Evolutionary conservation across 2,329 filamentous ascomycete species (phyloP).

Genomic region (Penicillium sp.): DNA sequence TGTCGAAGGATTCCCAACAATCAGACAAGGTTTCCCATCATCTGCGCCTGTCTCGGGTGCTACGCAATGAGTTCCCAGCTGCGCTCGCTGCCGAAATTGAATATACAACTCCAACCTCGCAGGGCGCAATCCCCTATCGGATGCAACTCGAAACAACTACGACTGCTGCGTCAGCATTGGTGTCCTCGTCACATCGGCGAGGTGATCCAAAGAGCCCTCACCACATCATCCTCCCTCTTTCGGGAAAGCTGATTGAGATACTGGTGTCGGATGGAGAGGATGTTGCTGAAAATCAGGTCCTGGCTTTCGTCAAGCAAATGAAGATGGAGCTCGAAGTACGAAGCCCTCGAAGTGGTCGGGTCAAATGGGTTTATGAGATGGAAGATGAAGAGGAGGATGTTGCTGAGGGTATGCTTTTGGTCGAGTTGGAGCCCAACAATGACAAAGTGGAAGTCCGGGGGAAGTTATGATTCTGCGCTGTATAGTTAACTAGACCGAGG

Average conservation of each 20-base stretch:
- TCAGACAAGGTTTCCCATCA: slow-evolving; percentile 45
- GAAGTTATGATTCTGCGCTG: slow-evolving; percentile 23
- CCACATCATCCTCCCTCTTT: slow-evolving; percentile 57
- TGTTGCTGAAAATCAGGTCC: slow-evolving; percentile 34
- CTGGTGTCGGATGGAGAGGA: too few species aligned
- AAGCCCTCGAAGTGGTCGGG: slow-evolving; percentile 46
- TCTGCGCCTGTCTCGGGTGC: slow-evolving; percentile 53
- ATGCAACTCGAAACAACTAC: slow-evolving; percentile 47
- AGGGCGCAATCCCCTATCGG: slow-evolving; percentile 43
- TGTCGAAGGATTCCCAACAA: slow-evolving; percentile 12
- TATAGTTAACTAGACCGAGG: too few species aligned
- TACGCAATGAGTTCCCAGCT: slow-evolving; percentile 60
- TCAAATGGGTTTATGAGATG: slow-evolving; percentile 53
- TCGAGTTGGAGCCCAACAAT: slow-evolving; percentile 44
- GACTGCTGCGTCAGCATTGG: slow-evolving; percentile 43
- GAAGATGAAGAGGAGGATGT: slow-evolving; percentile 54
- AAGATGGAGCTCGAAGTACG: slow-evolving; percentile 68
- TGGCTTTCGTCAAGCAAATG: slow-evolving; percentile 64
- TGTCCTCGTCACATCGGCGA: slow-evolving; percentile 46
- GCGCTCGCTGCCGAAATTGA: slow-evolving; percentile 54
- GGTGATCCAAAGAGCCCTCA: slow-evolving; percentile 50
- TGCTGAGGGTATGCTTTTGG: slow-evolving; percentile 54
- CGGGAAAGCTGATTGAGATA: slow-evolving; percentile 60
- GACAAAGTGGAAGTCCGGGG: slow-evolving; percentile 25
- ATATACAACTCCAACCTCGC: slow-evolving; percentile 43